Base-by-base conservation (phyloP, 2,329 filamentous ascomycete genomes). In the Colletotrichum tropicale region DNA sequence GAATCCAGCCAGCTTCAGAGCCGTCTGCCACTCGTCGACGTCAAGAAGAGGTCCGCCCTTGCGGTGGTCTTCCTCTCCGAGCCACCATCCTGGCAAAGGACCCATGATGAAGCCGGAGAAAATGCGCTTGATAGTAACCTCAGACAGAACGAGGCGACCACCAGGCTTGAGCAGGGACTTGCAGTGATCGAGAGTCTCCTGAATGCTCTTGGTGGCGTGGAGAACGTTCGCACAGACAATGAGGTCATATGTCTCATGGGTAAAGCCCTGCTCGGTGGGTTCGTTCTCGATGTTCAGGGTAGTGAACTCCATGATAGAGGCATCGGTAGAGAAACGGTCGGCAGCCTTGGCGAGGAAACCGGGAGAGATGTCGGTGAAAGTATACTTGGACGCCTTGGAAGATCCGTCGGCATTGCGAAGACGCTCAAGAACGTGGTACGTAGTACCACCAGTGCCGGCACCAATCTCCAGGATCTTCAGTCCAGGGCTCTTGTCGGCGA, bases 311-410 rank as follows among this genome's bases (percentile, higher is more conserved):
- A 81, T 78, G 36, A 77, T 74, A 28, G 78, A 75, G 10, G 62
- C 71, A 6, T 81, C 80, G 5, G 71, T 62, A 3, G 77, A 76
- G 68, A 84, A 85, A 21, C 77, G 78, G n/a, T 81, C 79, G 68
- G 81, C 77, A 1, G 83, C 85, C 6, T 80, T 78, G n/a, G 84
- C 81, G 64, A 89, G 87, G 80, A 87, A 87, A 8, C 82, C 83
- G 3, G 84, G 74, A 1, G 85, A 85, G 21, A 88, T 84, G 68
- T 89, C 87, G 0, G 88, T 89, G 78, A 83, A 89, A 8, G 83
- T 84, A 70, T 88, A 89, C 8, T 74, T 75, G 15, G 71, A 58
- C 8, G 71, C 71, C 67, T 70, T 74, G 18, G 71, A 74, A 36
- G 48, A 48, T 3, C 71, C 71, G 8, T 74, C 67, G 24, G 71